These are phyloP conservation scores for Artemisia princeps DNA, from an alignment of 140 eudicot species.

Conservation along the genomic window DNA sequence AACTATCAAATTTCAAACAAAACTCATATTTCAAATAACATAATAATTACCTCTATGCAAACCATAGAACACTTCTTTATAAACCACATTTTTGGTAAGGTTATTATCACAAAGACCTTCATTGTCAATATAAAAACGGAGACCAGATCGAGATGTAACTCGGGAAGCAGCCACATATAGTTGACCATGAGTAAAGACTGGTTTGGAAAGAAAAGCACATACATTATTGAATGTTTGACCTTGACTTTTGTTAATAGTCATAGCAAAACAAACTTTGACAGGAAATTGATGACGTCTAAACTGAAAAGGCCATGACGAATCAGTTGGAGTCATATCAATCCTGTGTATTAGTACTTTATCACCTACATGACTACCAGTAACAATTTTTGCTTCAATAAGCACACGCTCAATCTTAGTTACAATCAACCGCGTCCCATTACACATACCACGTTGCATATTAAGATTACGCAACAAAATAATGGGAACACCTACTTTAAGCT, in stretches of 20 bases:
- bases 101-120: background rate
- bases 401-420: background rate
- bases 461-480: background rate
- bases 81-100: slow-evolving; percentile 4
- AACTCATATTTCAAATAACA: too few relatives aligned
- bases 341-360: background rate
- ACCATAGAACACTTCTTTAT: background rate
- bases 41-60: background rate
- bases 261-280: background rate
- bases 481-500: background rate
- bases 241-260: background rate
- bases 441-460: background rate
- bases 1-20: too few relatives aligned
- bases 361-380: background rate
- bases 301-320: background rate
- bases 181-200: background rate
- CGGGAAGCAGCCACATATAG: slow-evolving; percentile 6
- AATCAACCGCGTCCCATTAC: slow-evolving; percentile 9
- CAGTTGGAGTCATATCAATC: background rate
- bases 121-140: slow-evolving; percentile 5
- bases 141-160: background rate
- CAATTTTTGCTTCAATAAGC: background rate
- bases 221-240: background rate
- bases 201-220: background rate
- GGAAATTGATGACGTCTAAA: background rate